Conservation (phyloP, 495 filamentous ascomycete species). For the Astrocystis sublimbata region DNA sequence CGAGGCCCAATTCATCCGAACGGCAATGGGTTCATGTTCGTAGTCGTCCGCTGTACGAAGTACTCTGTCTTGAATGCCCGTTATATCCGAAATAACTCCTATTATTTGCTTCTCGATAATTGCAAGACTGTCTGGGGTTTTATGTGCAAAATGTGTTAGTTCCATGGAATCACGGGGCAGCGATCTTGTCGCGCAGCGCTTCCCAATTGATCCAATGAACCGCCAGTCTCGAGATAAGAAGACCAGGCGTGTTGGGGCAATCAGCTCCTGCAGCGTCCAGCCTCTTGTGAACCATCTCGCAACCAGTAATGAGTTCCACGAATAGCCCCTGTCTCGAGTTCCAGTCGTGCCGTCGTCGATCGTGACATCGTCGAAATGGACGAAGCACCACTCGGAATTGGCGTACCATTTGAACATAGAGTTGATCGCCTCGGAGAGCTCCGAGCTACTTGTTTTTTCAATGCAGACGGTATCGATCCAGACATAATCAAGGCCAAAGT, state of each 20-base stretch:
- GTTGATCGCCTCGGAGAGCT: no score
- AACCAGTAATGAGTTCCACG: neutral
- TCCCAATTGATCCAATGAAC: neutral
- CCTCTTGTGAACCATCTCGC: neutral
- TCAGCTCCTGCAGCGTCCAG: neutral
- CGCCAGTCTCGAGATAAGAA: neutral
- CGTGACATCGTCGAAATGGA: neutral
- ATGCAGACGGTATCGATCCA: neutral
- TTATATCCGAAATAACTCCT: neutral
- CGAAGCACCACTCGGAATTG: neutral
- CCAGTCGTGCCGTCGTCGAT: neutral
- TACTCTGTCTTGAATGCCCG: neutral
- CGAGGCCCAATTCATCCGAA: neutral
- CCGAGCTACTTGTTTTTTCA: no score
- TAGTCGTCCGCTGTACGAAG: neutral
- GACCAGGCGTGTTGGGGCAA: neutral
- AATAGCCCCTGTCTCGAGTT: neutral
- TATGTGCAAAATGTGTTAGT: no score
- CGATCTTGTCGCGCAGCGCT: neutral
- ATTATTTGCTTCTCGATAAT: neutral
- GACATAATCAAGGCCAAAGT: neutral
- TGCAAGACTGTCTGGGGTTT: no score
- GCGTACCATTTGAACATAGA: neutral
- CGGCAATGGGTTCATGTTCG: neutral
- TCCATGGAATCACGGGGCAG: neutral